Evolutionary conservation across 805 yeast species (phyloP), one percentile per base, ranked within the genome.

Genomic region (Kockiozyma suomiensis): DNA sequence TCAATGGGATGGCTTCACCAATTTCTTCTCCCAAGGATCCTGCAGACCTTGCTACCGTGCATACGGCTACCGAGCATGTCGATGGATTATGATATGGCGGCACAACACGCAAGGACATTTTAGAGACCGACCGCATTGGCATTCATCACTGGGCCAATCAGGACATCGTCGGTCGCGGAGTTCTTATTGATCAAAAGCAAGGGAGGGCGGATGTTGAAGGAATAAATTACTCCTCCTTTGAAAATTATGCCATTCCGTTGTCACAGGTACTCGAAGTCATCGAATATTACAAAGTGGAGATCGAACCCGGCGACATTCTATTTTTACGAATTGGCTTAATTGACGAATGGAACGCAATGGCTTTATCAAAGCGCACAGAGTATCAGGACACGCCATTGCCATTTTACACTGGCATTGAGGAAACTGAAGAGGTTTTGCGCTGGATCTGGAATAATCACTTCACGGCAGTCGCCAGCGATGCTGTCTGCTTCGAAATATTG

Each of bases 371-470:
- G 62, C 56, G 25, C 51, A 59, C 51, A 54, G 38, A 19, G 59
- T 58, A 26, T 66, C 64, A 30, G 67, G 69, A 65, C 40, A 54
- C 19, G 38, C 50, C 12, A 53, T 17, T 12, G 54, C 61, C 54
- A 7, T n/a, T 10, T 23, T 53, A 51, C 47, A 62, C 66, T 13
- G 73, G 73, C 0, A 52, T 70, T 12, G 70, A 66, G 30, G 60
- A 62, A 13, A 37, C 61, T 32, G 69, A 67, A 40, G 73, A 70
- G 13, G 42, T 65, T 47, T 41, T 66, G 49, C 47, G 59, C 43
- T 70, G 64, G 63, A 53, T 70, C 19, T 70, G 72, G 71, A 62
- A 70, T 55, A 52, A 62, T 13, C 72, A 70, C 43, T 70, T 70
- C 49, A 43, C 61, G 1, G 69, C 70, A 5, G 64, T 70, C 12